Conservation (phyloP, 805 yeast species). For the Yueomyces sinensis region DNA sequence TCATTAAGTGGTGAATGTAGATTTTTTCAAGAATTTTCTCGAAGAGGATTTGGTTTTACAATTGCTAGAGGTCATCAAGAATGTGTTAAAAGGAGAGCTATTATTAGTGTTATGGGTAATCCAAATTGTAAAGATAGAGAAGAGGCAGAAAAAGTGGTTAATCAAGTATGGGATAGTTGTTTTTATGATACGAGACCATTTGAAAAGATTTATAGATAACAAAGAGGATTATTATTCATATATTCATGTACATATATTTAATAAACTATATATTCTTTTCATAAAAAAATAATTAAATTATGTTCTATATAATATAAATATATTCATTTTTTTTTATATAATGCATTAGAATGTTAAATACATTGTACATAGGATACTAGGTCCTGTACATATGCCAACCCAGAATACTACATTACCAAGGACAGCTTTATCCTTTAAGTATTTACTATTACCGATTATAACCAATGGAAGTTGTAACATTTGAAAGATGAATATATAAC, state of each 20-base stretch:
- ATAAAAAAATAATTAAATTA: too few species aligned
- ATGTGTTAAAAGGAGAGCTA: slow-evolving; percentile 84
- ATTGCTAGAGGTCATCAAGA: slow-evolving; percentile 77
- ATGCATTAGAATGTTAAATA: slow-evolving; percentile 53
- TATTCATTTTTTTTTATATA: not conserved
- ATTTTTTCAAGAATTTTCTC: slow-evolving; percentile 65
- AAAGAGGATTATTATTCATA: too few species aligned
- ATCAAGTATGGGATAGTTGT: slow-evolving; percentile 85
- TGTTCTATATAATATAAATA: too few species aligned
- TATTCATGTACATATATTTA: not conserved
- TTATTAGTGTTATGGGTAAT: slow-evolving; percentile 70
- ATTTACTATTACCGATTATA: slow-evolving; percentile 43
- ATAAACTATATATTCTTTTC: not conserved
- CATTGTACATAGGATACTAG: slow-evolving; percentile 74
- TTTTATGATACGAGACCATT: slow-evolving; percentile 93
- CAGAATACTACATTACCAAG: slow-evolving; percentile 79
- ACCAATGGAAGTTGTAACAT: slow-evolving; percentile 81
- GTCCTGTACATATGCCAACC: slow-evolving; percentile 85
- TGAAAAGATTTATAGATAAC: slow-evolving; percentile 70
- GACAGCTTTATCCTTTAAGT: slow-evolving; percentile 39
- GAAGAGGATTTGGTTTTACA: slow-evolving; percentile 28
- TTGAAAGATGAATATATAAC: slow-evolving; percentile 68
- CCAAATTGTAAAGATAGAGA: slow-evolving; percentile 64
- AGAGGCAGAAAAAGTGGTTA: slow-evolving; percentile 68
- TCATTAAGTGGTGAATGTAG: slow-evolving; percentile 92